These are phyloP conservation scores for Castanea crenata DNA, from an alignment of 306 rosid genomes.

Conservation along the genomic window DNA sequence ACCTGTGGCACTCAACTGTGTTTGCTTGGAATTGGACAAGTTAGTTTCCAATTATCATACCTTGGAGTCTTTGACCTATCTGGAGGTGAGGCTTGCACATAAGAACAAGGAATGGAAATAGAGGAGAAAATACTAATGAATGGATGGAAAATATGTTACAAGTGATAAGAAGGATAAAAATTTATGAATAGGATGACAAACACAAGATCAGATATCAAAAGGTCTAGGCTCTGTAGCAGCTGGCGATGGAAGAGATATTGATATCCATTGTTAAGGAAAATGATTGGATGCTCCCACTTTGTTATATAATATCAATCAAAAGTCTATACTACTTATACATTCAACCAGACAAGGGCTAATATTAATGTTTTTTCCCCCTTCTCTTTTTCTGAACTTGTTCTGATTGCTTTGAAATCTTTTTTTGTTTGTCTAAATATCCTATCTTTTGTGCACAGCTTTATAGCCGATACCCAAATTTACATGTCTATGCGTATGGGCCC, in stretches of 20 bases:
- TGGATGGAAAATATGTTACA: not conserved
- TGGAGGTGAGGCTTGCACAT: not conserved
- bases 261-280: too few relatives aligned
- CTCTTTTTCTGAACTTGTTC: constrained; percentile 16
- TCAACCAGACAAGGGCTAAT: not conserved
- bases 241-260: too few relatives aligned
- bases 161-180: not conserved
- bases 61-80: not conserved
- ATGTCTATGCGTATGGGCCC: constrained; percentile 84
- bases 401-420: constrained; percentile 4
- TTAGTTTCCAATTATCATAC: not conserved
- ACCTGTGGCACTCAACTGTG: not conserved
- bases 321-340: not conserved
- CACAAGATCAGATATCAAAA: not conserved
- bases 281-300: not conserved
- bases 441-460: constrained; percentile 53
- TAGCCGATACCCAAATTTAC: constrained; percentile 65
- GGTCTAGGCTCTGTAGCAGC: too few relatives aligned
- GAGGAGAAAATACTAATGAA: not conserved
- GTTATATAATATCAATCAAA: not conserved
- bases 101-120: too few relatives aligned
- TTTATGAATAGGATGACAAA: not conserved
- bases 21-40: not conserved
- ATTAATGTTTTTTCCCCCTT: not conserved
- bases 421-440: constrained; percentile 11